Conservation (phyloP, 2,329 filamentous ascomycete genomes). For the Fusarium sp. region DNA sequence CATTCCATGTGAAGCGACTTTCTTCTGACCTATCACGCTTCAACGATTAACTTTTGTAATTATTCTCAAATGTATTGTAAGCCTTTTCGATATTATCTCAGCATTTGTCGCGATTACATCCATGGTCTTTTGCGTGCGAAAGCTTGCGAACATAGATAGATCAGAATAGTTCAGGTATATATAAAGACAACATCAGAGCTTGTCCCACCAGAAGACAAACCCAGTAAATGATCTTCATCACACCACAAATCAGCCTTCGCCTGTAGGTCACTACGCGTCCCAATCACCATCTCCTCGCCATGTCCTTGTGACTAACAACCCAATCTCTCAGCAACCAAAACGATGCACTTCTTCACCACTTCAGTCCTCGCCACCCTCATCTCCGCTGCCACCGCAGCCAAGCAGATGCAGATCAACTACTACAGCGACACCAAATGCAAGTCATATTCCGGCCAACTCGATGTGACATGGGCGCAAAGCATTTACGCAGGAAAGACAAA, state of each 20-base stretch:
- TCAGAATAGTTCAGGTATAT: fast-evolving
- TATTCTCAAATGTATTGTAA: fast-evolving
- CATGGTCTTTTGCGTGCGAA: fast-evolving
- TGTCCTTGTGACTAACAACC: no score
- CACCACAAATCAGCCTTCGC: not conserved
- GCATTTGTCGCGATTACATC: not conserved
- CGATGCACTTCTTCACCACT: not conserved
- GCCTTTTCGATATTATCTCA: no score
- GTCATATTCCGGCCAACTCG: not conserved
- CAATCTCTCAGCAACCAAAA: no score
- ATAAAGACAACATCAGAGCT: fast-evolving
- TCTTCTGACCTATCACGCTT: not conserved
- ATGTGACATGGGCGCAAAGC: no score
- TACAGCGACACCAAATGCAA: no score
- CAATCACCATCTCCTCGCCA: not conserved
- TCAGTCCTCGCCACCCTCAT: no score
- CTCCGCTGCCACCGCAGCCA: no score
- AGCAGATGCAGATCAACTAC: no score
- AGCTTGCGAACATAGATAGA: fast-evolving
- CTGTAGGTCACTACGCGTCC: not conserved
- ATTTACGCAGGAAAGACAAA: no score
- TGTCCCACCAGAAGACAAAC: not conserved
- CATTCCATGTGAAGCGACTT: not conserved
- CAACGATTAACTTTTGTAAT: no score
- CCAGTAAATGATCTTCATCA: not conserved